Base-by-base conservation (phyloP, 2,329 filamentous ascomycete genomes). In the Ambrosiella xylebori region DNA sequence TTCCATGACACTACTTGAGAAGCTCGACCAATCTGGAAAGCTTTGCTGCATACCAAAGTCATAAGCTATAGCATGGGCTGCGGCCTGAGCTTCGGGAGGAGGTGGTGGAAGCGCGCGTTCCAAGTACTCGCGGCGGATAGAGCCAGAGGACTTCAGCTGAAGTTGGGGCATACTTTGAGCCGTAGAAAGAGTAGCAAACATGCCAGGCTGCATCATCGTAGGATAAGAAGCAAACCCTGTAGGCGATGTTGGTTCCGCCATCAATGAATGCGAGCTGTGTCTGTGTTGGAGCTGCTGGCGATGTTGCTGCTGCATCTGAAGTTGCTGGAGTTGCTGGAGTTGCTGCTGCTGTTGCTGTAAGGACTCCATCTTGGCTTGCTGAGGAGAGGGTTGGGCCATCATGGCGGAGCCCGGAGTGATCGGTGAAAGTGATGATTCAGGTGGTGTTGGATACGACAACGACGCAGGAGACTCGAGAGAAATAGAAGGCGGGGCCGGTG, bases 1-100 rank as follows among this genome's bases (percentile, higher is more conserved):
- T 50, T 69, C 67, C 17, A 70, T 64, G 17, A 70, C 65, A 19
- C 68, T 64, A 19, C 68, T 67, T 27, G 66, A 63, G 37, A 73
- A 66, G 58, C 65, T 69, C 57, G 71, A 71, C 71, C 71, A 74
- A 60, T 72, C 70, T 1, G 72, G 69, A 50, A 73, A 72, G 8
- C 69, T 65, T 38, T 70, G 66, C 2, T 66, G 65, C 2, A 71
- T 66, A 37, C 71, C 69, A 61, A 70, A 73, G 56, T 74, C 71
- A 63, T 73, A 73, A 50, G 73, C 71, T 70, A 74, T 73, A 63
- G 70, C 66, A 5, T 50, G 15, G 9, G 35, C 12, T 2, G 41
- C 37, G 4, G 44, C 19, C 13, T 35, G 38, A n/a, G 55, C 19
- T 47, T 49, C 37, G 6, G 64, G 54, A 6, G 66, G 64, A 11